phyloP scores from a whole-genome alignment of 169 alveolate genomes.

The Cystoisospora suis region DNA sequence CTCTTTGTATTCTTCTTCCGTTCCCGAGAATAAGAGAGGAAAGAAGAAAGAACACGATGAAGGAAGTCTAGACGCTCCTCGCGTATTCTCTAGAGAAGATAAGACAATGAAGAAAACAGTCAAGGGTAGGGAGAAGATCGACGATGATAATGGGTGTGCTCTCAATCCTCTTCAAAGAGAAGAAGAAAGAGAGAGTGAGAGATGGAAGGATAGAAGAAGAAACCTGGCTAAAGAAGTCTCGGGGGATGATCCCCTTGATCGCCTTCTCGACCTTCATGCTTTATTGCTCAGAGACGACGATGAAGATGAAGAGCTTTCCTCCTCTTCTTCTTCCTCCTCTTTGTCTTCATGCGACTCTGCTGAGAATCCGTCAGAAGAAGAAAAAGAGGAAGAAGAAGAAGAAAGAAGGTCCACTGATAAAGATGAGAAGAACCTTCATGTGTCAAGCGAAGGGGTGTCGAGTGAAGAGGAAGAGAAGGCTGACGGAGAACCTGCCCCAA shows the following conservation, averaged over 20 bases:
- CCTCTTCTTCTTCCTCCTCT: too few relatives aligned
- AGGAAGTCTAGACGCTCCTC: too few relatives aligned
- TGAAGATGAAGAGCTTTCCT: too few relatives aligned
- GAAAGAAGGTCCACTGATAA: not conserved
- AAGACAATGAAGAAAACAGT: too few relatives aligned
- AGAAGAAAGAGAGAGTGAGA: not conserved
- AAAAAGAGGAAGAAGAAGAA: constrained; percentile 8
- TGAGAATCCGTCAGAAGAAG: not conserved
- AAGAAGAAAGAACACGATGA: too few relatives aligned
- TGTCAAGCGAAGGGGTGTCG: constrained; percentile 3
- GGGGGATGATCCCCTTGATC: not conserved
- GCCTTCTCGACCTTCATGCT: too few relatives aligned
- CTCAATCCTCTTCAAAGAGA: not conserved
- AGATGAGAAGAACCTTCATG: constrained; percentile 11
- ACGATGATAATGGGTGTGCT: too few relatives aligned
- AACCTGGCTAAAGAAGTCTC: not conserved
- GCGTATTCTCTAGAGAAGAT: too few relatives aligned
- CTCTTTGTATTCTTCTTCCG: too few relatives aligned
- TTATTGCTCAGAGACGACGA: too few relatives aligned
- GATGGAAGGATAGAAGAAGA: not conserved
- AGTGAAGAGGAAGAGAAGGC: not conserved
- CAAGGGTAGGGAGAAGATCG: too few relatives aligned
- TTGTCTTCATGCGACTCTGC: not conserved
- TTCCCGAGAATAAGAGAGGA: too few relatives aligned
- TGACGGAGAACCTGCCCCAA: not conserved